Evolutionary conservation across 2,329 filamentous ascomycete genomes (phyloP).

Genomic region (Fusarium beomiforme): DNA sequence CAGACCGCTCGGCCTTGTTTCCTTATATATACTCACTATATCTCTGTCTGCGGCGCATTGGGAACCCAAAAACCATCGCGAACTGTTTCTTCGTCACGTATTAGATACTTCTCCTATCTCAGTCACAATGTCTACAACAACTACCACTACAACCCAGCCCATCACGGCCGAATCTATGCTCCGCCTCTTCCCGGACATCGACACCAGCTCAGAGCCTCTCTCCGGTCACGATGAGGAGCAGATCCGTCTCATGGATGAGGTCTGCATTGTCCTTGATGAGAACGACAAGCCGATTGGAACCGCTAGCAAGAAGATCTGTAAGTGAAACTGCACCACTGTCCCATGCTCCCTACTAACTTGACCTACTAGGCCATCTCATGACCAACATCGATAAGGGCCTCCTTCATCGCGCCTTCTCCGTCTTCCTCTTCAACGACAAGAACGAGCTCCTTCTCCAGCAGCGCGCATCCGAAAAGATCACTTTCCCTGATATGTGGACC

Average conservation of each 20-base stretch:
- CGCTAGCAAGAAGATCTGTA: slow-evolving; percentile 97
- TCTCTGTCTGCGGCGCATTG: slow-evolving; percentile 6
- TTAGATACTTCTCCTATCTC: not conserved
- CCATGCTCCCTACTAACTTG: slow-evolving; percentile 23
- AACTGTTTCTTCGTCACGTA: not conserved
- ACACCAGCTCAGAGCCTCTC: slow-evolving; percentile 77
- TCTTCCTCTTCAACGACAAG: slow-evolving; percentile 95
- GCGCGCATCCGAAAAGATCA: slow-evolving; percentile 96
- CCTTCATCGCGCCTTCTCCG: slow-evolving; percentile 95
- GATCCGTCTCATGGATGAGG: slow-evolving; percentile 97
- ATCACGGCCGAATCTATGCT: slow-evolving; percentile 90
- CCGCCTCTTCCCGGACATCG: slow-evolving; percentile 85
- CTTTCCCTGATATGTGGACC: slow-evolving; percentile 99
- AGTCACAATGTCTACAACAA: slow-evolving; percentile 47
- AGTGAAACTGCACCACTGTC: slow-evolving; percentile 48
- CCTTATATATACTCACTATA: slow-evolving; percentile 1
- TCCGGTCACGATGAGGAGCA: slow-evolving; percentile 97
- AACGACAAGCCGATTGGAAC: slow-evolving; percentile 94
- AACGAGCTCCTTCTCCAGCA: slow-evolving; percentile 95
- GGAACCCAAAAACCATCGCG: not conserved
- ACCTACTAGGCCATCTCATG: slow-evolving; percentile 86
- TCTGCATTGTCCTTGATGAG: slow-evolving; percentile 96
- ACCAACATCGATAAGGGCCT: slow-evolving; percentile 97
- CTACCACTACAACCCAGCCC: slow-evolving; percentile 59
- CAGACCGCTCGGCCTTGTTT: slow-evolving; percentile 31